These are phyloP conservation scores for Penicillium diatomitis DNA, from an alignment of 495 filamentous ascomycete genomes.

Conservation along the genomic window DNA sequence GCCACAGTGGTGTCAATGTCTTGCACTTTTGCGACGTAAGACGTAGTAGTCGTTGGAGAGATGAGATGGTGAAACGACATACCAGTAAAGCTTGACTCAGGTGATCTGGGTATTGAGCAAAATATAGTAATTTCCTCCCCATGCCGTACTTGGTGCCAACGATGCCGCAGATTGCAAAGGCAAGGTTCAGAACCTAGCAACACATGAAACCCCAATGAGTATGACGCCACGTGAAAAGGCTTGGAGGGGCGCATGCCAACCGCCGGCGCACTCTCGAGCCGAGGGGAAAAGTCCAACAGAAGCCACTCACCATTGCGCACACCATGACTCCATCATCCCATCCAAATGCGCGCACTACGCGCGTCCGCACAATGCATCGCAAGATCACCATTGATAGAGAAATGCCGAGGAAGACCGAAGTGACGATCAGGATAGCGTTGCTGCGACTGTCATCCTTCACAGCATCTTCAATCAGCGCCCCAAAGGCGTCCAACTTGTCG, in stretches of 20 bases:
- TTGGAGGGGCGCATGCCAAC: too few species aligned
- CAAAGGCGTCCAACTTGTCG: constrained; percentile 2
- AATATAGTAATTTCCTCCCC: constrained; percentile 16
- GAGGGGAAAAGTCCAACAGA: too few species aligned
- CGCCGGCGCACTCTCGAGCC: too few species aligned
- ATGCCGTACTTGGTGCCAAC: constrained; percentile 22
- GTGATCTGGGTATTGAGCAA: constrained; percentile 11
- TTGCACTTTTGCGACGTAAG: neutral
- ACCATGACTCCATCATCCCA: constrained; percentile 28
- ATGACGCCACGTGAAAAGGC: too few species aligned
- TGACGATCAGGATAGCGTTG: constrained; percentile 20
- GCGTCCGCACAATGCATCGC: constrained; percentile 24
- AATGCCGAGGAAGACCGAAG: constrained; percentile 23
- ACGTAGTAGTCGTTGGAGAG: neutral
- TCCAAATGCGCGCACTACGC: constrained; percentile 20
- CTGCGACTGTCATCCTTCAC: constrained; percentile 14
- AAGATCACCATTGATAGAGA: constrained; percentile 17
- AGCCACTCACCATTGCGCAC: constrained; percentile 21
- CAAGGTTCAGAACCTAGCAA: constrained; percentile 16
- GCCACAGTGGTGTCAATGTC: neutral
- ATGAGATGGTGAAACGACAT: neutral
- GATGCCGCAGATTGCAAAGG: constrained; percentile 22
- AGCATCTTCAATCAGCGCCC: constrained; percentile 5
- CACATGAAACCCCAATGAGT: too few species aligned
- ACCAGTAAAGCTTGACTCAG: constrained; percentile 21